phyloP scores from a whole-genome alignment of 2,329 filamentous ascomycete genomes.

The Epichloe gansuensis region DNA sequence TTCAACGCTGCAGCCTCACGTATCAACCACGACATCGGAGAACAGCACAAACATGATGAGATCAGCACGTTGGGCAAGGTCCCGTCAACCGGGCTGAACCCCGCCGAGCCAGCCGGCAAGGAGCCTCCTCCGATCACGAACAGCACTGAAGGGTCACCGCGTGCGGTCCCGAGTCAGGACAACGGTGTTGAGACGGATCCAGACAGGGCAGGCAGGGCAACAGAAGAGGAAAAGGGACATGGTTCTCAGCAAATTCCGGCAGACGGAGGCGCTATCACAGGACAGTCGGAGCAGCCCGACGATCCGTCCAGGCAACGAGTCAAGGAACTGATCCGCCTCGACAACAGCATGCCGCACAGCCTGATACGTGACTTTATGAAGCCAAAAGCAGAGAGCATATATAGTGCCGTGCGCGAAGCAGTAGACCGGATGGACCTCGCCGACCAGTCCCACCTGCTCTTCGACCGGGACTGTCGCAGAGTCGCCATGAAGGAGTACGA shows the following conservation, averaged over 20 bases:
- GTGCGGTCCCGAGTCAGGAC: neutral
- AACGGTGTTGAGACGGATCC: neutral
- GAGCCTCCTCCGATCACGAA: neutral
- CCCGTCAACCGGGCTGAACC: neutral
- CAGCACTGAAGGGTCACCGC: neutral
- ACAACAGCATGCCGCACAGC: constrained; percentile 1
- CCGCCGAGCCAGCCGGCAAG: neutral
- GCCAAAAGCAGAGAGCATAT: neutral
- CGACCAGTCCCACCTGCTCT: constrained; percentile 1
- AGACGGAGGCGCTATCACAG: too few species aligned
- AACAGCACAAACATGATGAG: too few species aligned
- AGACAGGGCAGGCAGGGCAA: neutral
- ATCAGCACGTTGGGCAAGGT: too few species aligned
- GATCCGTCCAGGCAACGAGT: neutral
- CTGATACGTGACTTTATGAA: constrained; percentile 5
- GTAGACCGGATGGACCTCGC: neutral
- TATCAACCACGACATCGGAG: too few species aligned
- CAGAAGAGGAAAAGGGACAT: neutral
- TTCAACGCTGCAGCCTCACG: too few species aligned
- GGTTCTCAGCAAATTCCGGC: neutral
- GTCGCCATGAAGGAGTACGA: constrained; percentile 1
- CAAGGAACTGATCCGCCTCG: neutral
- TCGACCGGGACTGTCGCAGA: neutral
- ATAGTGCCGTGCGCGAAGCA: constrained; percentile 1
- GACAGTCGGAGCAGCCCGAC: neutral